These are phyloP conservation scores for Rasamsonia emersonii DNA, from an alignment of 2,329 filamentous ascomycete genomes.

Conservation along the genomic window DNA sequence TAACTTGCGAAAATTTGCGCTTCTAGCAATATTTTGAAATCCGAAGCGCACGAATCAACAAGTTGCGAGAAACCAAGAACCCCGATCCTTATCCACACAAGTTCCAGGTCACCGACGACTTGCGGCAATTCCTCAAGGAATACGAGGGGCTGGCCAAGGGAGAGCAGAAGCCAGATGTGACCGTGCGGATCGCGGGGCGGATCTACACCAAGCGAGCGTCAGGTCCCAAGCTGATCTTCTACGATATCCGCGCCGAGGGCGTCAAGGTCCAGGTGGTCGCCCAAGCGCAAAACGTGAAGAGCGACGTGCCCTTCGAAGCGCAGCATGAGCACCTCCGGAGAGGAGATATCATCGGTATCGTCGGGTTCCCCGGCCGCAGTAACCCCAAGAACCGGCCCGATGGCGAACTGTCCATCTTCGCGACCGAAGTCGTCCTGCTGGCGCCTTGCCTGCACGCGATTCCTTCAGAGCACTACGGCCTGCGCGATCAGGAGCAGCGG, in stretches of 20 bases:
- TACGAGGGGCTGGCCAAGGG: constrained; percentile 76
- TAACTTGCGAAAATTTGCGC: too few species aligned
- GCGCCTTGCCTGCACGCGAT: constrained; percentile 87
- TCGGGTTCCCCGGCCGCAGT: constrained; percentile 76
- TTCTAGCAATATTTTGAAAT: constrained; percentile 89
- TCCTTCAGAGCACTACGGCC: constrained; percentile 77
- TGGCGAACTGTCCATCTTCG: constrained; percentile 91
- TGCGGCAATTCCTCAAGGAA: constrained; percentile 69
- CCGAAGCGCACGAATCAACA: constrained; percentile 72
- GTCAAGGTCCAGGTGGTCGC: constrained; percentile 85
- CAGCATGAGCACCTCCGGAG: constrained; percentile 84
- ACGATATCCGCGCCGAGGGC: constrained; percentile 71
- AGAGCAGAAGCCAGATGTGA: constrained; percentile 66
- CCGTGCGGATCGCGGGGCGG: constrained; percentile 70
- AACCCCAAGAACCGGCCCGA: constrained; percentile 80
- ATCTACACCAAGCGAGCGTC: constrained; percentile 82
- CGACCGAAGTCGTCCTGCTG: constrained; percentile 73
- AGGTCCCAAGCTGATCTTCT: constrained; percentile 82
- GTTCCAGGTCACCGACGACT: constrained; percentile 78
- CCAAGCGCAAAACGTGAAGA: constrained; percentile 68
- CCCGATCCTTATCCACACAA: constrained; percentile 89
- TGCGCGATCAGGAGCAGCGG: constrained; percentile 90
- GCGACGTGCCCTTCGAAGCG: constrained; percentile 64
- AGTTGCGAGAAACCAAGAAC: constrained; percentile 61
- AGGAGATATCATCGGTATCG: constrained; percentile 86